These are phyloP conservation scores for Fragosphaeria purpurea DNA, from an alignment of 2,329 filamentous ascomycete species.

Conservation along the genomic window DNA sequence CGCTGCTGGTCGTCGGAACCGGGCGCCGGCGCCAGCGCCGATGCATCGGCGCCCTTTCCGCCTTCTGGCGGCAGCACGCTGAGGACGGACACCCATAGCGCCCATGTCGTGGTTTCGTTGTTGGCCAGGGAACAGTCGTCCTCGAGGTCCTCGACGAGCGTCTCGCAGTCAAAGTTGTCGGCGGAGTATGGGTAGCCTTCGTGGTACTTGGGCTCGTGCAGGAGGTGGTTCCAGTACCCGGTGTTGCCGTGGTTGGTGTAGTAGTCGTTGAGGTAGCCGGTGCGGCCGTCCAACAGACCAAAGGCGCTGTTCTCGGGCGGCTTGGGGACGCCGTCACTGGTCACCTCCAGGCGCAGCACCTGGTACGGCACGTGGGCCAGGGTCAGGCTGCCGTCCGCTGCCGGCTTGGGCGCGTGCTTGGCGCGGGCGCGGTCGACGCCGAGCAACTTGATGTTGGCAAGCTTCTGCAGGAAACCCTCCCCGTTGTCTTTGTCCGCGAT, in stretches of 20 bases:
- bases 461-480: conserved; percentile 2
- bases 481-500: conserved; percentile 9
- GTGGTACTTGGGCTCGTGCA: neutral
- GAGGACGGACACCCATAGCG: conserved; percentile 5
- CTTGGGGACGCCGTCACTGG: neutral
- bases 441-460: neutral
- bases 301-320: neutral
- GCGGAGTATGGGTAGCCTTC: conserved; percentile 9
- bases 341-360: conserved; percentile 9
- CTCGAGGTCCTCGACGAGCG: conserved; percentile 6
- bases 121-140: conserved; percentile 3
- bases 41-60: no score
- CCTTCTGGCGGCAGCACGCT: no score
- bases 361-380: conserved; percentile 9
- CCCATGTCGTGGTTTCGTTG: neutral
- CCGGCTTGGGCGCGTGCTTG: no score
- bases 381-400: neutral
- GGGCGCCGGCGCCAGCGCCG: no score
- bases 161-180: conserved; percentile 13
- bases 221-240: neutral
- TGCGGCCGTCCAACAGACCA: neutral
- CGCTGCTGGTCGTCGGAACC: no score
- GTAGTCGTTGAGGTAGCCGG: conserved; percentile 5
- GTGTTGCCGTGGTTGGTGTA: neutral
- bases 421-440: no score